A percentile compares a stretch with the other conserved stretches of the same genome.
These are phyloP conservation scores for Ceratobasidium sp. DNA, from an alignment of 1,284 basidiomycete species.

Conservation along the genomic window DNA sequence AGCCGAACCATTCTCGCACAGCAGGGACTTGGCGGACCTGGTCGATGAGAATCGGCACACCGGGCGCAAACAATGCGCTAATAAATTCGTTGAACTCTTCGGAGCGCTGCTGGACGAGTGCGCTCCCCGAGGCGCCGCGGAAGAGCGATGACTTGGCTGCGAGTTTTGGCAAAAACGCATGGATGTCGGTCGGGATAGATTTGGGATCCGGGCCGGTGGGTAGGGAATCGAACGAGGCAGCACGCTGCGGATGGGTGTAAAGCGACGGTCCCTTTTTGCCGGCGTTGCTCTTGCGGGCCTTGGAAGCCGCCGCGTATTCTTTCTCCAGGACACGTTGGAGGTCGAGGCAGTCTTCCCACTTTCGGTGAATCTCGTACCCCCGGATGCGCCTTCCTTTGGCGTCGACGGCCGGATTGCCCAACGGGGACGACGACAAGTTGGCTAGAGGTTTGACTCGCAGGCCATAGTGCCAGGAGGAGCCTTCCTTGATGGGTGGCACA, in stretches of 20 bases:
- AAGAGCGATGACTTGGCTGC: slow-evolving; percentile 42
- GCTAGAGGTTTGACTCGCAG: slow-evolving; percentile 39
- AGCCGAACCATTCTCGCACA: slow-evolving; percentile 43
- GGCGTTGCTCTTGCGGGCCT: slow-evolving; percentile 38
- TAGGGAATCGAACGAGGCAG: slow-evolving; percentile 43
- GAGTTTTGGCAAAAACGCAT: slow-evolving; percentile 41
- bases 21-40: slow-evolving; percentile 36
- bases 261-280: slow-evolving; percentile 11
- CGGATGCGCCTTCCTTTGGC: slow-evolving; percentile 14
- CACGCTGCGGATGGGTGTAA: slow-evolving; percentile 29
- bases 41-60: slow-evolving; percentile 38
- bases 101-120: slow-evolving; percentile 40
- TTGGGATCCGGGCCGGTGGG: slow-evolving; percentile 43
- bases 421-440: slow-evolving; percentile 15
- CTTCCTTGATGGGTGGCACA: slow-evolving; percentile 40
- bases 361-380: slow-evolving; percentile 42
- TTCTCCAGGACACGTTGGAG: slow-evolving; percentile 41
- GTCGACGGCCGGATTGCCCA: slow-evolving; percentile 1
- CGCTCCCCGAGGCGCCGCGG: slow-evolving; percentile 38
- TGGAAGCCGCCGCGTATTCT: slow-evolving; percentile 39
- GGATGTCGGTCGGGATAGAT: slow-evolving; percentile 37
- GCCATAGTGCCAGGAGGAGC: slow-evolving; percentile 42
- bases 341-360: slow-evolving; percentile 45
- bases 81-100: slow-evolving; percentile 43
- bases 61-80: slow-evolving; percentile 39